Percentiles rank a stretch among this genome's conserved stretches.
Evolutionary conservation across 768 basidiomycete species (phyloP).

Genomic region (Lentinula guzmanii): DNA sequence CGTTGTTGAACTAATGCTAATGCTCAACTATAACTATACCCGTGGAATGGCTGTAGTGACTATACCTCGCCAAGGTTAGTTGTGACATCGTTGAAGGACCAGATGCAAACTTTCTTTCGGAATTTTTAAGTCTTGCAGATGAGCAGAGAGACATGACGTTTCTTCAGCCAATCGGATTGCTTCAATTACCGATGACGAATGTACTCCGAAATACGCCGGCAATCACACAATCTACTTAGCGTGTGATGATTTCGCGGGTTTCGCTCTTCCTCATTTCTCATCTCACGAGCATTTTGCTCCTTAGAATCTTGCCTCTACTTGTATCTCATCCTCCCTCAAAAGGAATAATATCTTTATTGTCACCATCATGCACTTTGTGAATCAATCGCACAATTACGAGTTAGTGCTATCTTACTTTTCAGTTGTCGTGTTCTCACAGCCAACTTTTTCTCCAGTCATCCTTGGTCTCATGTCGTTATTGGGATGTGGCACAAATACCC

Average conservation of each 20-base stretch:
- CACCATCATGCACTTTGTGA: slow-evolving; percentile 75
- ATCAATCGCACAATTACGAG: slow-evolving; percentile 81
- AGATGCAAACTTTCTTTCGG: too few species aligned
- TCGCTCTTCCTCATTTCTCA: neutral
- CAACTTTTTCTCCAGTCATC: slow-evolving; percentile 47
- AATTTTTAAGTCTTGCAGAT: too few species aligned
- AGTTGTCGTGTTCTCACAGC: slow-evolving; percentile 6
- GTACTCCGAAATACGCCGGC: neutral
- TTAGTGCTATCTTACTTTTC: slow-evolving; percentile 32
- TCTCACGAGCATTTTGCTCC: slow-evolving; percentile 6
- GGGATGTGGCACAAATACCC: slow-evolving; percentile 97
- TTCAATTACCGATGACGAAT: neutral
- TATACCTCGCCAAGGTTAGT: too few species aligned
- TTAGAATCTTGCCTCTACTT: slow-evolving; percentile 14
- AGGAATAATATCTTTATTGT: slow-evolving; percentile 13
- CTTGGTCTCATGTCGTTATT: slow-evolving; percentile 87
- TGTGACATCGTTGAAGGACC: too few species aligned
- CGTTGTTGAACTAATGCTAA: too few species aligned
- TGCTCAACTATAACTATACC: too few species aligned
- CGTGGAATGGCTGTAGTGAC: too few species aligned
- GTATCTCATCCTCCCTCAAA: slow-evolving; percentile 15
- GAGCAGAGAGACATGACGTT: too few species aligned
- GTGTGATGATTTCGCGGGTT: neutral
- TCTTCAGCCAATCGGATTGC: neutral
- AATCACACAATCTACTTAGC: neutral